Base-by-base conservation (phyloP, 2,329 filamentous ascomycete genomes). In the Fusarium sp. region DNA sequence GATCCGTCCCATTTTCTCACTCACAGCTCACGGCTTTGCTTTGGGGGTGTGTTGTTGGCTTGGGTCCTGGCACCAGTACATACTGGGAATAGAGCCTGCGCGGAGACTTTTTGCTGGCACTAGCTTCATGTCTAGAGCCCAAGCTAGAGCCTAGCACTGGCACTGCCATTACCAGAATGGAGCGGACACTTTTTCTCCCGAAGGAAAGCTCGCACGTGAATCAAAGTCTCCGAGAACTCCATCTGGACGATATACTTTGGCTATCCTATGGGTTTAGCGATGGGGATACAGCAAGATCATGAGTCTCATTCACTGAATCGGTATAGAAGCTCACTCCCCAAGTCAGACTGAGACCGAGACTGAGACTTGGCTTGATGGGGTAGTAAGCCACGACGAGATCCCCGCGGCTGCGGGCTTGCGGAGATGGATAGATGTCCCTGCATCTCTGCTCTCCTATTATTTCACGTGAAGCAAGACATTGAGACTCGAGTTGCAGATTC, bases 141-240 rank as follows among this genome's bases (percentile, higher is more conserved):
- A 50, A 35, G 42, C 30, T 50, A 26, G 33, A 51, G 30, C 48
- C n/a, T 51, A 36, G 45, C 30, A 57, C 24, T 39, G 42, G 39
- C 67, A 70, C 67, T 65, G 67, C 67, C 65, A 65, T 70, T 55
- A 64, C 58, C 57, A 70, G 51, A 68, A 70, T 54, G 54, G 65
- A 70, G 39, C 65, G 67, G 67, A 70, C 39, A 70, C 58, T 41
- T 69, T 68, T 28, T 20, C 36, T 31, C 39, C 26, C 30, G 31
- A 60, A 35, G 41, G 33, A 36, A 18, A 30, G 35, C 39, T 12
- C 38, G n/a, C 38, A n/a, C 28, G 48, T 51, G 28, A 31, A 28
- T 44, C 10, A 45, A 56, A 56, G 65, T 69, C 30, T 35, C 66
- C 65, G 50, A 64, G 16, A n/a, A 64, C 48, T 55, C 13, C 31